Evolutionary conservation across 306 rosid genomes (phyloP).

Genomic region (Ormosia semicastrata): DNA sequence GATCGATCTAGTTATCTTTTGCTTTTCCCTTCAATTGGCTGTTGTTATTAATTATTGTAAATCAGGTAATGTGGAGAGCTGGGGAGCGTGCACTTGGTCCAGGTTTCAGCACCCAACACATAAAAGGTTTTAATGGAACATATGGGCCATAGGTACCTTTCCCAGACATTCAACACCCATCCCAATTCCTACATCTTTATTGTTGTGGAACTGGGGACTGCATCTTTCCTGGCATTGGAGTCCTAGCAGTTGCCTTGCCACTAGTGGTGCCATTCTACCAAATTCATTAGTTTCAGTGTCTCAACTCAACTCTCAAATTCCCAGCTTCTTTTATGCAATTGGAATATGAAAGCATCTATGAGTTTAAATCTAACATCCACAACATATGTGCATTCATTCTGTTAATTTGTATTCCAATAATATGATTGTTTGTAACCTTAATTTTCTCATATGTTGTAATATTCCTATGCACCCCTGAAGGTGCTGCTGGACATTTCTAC

Average conservation of each 20-base stretch:
- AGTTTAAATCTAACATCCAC: background rate
- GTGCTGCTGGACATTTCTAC: background rate
- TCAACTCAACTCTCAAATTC: too few relatives aligned
- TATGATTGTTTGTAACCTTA: too few relatives aligned
- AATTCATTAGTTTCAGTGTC: too few relatives aligned
- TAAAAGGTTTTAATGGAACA: too few relatives aligned
- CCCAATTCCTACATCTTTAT: conserved; percentile 28
- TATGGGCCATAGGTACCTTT: background rate
- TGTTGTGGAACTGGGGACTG: too few relatives aligned
- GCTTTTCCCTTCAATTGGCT: background rate
- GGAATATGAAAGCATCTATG: background rate
- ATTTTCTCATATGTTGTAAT: too few relatives aligned
- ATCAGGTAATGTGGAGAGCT: conserved; percentile 47
- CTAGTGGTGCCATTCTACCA: too few relatives aligned
- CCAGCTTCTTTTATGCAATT: too few relatives aligned
- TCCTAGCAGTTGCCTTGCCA: conserved; percentile 58
- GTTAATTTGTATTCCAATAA: too few relatives aligned
- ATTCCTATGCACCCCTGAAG: background rate
- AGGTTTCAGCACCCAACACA: conserved; percentile 32
- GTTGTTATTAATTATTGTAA: background rate
- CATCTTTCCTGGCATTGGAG: conserved; percentile 59
- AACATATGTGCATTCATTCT: too few relatives aligned
- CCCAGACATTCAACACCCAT: conserved; percentile 57
- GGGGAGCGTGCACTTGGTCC: conserved; percentile 53
- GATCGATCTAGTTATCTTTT: background rate